phyloP scores from a whole-genome alignment of 192 early-diverging fungal species.

The Backusella mclennaniae region DNA sequence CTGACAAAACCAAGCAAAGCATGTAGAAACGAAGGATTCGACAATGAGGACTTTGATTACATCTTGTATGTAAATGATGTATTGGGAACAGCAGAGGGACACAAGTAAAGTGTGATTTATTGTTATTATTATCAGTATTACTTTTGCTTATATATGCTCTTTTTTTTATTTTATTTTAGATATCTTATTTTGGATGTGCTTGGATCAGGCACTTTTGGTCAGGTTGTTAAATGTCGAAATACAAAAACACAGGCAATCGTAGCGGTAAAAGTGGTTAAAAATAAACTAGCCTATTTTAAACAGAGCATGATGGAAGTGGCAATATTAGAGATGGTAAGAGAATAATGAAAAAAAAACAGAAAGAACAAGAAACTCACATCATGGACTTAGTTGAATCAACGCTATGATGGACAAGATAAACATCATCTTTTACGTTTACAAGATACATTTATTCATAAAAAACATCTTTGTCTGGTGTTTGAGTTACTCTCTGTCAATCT shows the following conservation, averaged over 20 bases:
- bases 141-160: background rate
- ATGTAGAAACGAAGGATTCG: conserved; percentile 86
- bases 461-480: conserved; percentile 96
- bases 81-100: conserved; percentile 83
- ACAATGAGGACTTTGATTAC: conserved; percentile 96
- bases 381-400: conserved; percentile 71
- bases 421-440: conserved; percentile 88
- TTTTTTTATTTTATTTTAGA: conserved; percentile 34
- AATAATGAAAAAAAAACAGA: background rate
- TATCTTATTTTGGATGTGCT: conserved; percentile 92
- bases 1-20: conserved; percentile 95
- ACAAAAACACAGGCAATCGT: conserved; percentile 88
- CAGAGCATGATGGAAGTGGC: conserved; percentile 97
- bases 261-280: conserved; percentile 98
- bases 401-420: conserved; percentile 82
- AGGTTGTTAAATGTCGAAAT: conserved; percentile 96
- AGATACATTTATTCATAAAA: conserved; percentile 91
- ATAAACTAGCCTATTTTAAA: conserved; percentile 96
- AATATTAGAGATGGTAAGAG: conserved; percentile 78
- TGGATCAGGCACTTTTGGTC: conserved; percentile 97
- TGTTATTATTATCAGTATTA: too few species aligned
- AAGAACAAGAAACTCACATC: background rate
- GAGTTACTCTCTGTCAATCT: conserved; percentile 96
- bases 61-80: conserved; percentile 98
- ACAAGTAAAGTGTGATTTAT: conserved; percentile 55